These are phyloP conservation scores for Aspergillus versicolor DNA, from an alignment of 2,329 filamentous ascomycete genomes.

Conservation along the genomic window DNA sequence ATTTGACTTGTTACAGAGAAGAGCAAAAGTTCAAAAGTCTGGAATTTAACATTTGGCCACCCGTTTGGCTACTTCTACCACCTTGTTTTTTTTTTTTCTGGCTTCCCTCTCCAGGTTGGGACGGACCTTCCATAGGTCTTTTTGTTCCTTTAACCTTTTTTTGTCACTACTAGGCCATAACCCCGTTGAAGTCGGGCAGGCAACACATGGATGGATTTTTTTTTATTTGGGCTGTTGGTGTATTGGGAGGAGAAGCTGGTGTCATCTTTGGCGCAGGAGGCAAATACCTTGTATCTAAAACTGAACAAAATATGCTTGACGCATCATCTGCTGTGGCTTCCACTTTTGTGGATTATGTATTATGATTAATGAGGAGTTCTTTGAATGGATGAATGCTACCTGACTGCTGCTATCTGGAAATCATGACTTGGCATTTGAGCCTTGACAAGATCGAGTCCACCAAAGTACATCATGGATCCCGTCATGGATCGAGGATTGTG, in stretches of 20 bases:
- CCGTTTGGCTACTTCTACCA: constrained; percentile 8
- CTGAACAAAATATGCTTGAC: constrained; percentile 10
- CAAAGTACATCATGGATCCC: no score
- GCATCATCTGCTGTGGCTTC: background rate
- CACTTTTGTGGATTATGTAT: background rate
- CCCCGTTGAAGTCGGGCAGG: background rate
- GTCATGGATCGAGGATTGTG: no score
- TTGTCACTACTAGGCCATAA: background rate
- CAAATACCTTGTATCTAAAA: background rate
- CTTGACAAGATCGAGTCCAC: no score
- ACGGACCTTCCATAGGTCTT: background rate
- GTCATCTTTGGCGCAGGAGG: constrained; percentile 7
- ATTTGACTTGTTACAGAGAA: background rate
- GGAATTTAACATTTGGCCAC: constrained; percentile 7
- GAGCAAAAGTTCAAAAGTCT: background rate
- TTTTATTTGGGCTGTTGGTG: constrained; percentile 7
- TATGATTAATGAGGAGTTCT: constrained; percentile 1
- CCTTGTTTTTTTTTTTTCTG: background rate
- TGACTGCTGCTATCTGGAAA: no score
- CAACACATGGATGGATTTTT: constrained; percentile 4
- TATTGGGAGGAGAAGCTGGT: constrained; percentile 6
- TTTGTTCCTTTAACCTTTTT: background rate
- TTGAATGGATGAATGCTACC: background rate
- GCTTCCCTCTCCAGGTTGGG: background rate
- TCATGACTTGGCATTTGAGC: no score